Conservation (phyloP, 805 yeast genomes). For the Yarrowia osloensis region DNA sequence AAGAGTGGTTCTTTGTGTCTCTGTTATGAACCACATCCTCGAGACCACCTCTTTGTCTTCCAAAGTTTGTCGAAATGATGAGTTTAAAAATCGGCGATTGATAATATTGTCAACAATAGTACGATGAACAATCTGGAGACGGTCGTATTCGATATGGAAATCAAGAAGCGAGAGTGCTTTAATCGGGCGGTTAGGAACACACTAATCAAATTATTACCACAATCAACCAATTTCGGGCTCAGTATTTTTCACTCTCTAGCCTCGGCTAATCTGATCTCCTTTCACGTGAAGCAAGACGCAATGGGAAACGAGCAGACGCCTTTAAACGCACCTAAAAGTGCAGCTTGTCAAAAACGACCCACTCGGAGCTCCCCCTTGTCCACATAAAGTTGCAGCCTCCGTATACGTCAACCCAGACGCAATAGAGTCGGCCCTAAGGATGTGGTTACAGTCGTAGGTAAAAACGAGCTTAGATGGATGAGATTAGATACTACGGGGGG, state of each 20-base stretch:
- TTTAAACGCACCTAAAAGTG: neutral
- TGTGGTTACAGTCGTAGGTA: neutral
- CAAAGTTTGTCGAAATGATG: no score
- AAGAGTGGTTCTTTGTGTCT: neutral
- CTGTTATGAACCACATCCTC: neutral
- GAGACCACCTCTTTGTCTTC: no score
- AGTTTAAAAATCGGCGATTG: constrained; percentile 1
- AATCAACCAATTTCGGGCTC: no score
- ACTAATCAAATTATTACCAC: no score
- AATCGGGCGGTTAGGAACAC: neutral
- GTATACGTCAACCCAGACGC: neutral
- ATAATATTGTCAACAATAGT: neutral
- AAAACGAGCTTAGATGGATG: neutral
- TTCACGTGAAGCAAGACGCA: neutral
- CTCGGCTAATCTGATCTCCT: neutral
- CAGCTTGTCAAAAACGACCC: neutral
- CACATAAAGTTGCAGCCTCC: neutral
- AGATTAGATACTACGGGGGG: neutral
- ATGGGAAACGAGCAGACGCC: neutral
- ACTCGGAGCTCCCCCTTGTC: neutral
- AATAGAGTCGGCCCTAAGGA: neutral
- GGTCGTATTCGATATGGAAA: neutral
- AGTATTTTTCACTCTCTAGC: no score
- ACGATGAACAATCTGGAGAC: neutral
- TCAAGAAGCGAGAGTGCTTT: neutral